phyloP scores from a whole-genome alignment of 2,329 filamentous ascomycete species.

The Fusarium bactridioides region DNA sequence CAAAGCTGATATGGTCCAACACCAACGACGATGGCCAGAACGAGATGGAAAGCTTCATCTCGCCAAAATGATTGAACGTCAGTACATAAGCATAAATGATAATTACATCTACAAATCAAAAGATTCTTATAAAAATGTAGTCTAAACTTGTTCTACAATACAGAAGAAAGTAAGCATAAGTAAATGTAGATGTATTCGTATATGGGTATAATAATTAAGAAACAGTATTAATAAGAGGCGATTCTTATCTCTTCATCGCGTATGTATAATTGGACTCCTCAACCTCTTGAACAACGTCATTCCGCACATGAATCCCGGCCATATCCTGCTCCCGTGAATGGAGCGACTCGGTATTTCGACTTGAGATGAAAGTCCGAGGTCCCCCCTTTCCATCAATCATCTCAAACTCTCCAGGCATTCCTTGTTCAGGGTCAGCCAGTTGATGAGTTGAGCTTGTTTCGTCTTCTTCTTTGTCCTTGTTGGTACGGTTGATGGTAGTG shows the following conservation, averaged over 20 bases:
- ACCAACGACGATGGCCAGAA: background rate
- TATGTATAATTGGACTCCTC: slow-evolving; percentile 9
- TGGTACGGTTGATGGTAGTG: slow-evolving; percentile 28
- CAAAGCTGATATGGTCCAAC: background rate
- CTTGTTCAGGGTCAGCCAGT: slow-evolving; percentile 28
- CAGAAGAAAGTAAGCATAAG: background rate
- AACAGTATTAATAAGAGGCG: background rate
- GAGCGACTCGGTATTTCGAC: background rate
- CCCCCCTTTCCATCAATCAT: slow-evolving; percentile 3
- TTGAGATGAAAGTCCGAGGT: slow-evolving; percentile 24
- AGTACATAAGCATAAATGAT: too few species aligned
- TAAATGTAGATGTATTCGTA: too few species aligned
- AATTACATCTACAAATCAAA: too few species aligned
- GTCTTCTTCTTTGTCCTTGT: slow-evolving; percentile 31
- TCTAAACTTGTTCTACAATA: background rate
- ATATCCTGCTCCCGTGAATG: slow-evolving; percentile 12
- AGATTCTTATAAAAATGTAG: background rate
- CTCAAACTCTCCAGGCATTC: slow-evolving; percentile 24
- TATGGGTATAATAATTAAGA: background rate
- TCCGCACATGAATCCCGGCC: slow-evolving; percentile 24
- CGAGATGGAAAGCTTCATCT: too few species aligned
- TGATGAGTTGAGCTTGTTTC: slow-evolving; percentile 37
- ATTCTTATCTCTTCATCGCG: slow-evolving; percentile 6
- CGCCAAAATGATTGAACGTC: too few species aligned
- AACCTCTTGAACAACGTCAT: slow-evolving; percentile 30